Evolutionary conservation across 2,329 filamentous ascomycete species (phyloP).

Genomic region (Lasiodiplodia citricola): DNA sequence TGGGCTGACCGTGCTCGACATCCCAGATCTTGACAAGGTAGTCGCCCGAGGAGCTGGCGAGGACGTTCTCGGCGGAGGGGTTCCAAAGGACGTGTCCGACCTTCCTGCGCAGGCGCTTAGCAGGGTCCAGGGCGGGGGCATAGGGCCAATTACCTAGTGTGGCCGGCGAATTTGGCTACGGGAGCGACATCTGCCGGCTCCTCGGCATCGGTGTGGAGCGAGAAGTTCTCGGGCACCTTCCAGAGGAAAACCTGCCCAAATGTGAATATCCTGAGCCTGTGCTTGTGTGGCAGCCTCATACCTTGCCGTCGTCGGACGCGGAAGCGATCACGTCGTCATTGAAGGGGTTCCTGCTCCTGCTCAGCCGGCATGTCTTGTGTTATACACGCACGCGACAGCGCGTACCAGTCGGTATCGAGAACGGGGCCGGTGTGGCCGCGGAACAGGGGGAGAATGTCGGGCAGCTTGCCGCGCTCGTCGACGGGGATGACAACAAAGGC

Average conservation of each 20-base stretch:
- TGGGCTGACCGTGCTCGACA: slow-evolving; percentile 75
- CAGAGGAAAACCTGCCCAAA: slow-evolving; percentile 77
- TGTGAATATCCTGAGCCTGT: slow-evolving; percentile 29
- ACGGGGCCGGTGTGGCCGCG: slow-evolving; percentile 95
- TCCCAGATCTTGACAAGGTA: slow-evolving; percentile 97
- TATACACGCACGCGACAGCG: slow-evolving; percentile 17
- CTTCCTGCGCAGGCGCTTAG: slow-evolving; percentile 66
- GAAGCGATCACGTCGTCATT: slow-evolving; percentile 93
- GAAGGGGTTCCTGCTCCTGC: slow-evolving; percentile 79
- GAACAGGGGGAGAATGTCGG: slow-evolving; percentile 92
- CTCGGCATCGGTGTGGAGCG: slow-evolving; percentile 80
- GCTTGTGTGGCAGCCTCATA: slow-evolving; percentile 34
- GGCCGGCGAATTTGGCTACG: slow-evolving; percentile 80
- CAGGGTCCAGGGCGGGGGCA: background rate
- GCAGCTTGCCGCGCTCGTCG: slow-evolving; percentile 85
- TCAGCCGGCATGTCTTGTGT: slow-evolving; percentile 13
- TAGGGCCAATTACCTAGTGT: slow-evolving; percentile 69
- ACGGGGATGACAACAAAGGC: slow-evolving; percentile 96
- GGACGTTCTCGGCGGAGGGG: slow-evolving; percentile 90
- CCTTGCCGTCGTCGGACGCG: slow-evolving; percentile 93
- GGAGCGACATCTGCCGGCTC: slow-evolving; percentile 83
- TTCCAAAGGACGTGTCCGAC: slow-evolving; percentile 98
- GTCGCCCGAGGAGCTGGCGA: slow-evolving; percentile 94
- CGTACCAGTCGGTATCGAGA: slow-evolving; percentile 93
- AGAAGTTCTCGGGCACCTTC: slow-evolving; percentile 89